Percentiles rank a stretch among this genome's conserved stretches.
Conservation (phyloP, 768 basidiomycete species). For the Coprinopsis strossmayeri region DNA sequence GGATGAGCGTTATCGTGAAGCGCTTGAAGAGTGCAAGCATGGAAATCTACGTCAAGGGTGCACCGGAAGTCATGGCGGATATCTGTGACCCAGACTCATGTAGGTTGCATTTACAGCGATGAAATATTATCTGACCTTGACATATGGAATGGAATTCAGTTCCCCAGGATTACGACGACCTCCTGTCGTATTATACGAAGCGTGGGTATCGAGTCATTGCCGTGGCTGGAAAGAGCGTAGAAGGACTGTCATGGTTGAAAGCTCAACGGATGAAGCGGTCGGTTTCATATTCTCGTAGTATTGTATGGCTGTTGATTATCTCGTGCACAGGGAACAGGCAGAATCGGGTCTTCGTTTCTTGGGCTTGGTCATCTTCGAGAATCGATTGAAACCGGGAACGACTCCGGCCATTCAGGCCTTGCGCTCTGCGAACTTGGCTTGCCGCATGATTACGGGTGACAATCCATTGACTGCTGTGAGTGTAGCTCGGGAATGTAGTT, state of each 20-base stretch:
- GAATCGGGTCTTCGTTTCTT: conserved; percentile 88
- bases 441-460: conserved; percentile 98
- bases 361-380: conserved; percentile 96
- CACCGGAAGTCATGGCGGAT: conserved; percentile 94
- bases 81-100: conserved; percentile 92
- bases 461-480: conserved; percentile 96
- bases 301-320: too few species aligned
- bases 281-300: too few species aligned
- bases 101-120: conserved; percentile 47
- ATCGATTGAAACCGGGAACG: conserved; percentile 91
- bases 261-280: conserved; percentile 95
- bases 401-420: conserved; percentile 85
- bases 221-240: conserved; percentile 93
- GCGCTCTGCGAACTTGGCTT: conserved; percentile 84
- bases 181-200: conserved; percentile 94
- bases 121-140: too few species aligned
- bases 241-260: conserved; percentile 92
- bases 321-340: conserved; percentile 73
- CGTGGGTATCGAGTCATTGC: conserved; percentile 98
- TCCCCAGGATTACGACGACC: conserved; percentile 92
- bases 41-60: conserved; percentile 99
- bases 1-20: conserved; percentile 99
- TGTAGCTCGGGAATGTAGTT: conserved; percentile 88
- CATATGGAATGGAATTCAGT: too few species aligned
- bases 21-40: conserved; percentile 88